phyloP scores from a whole-genome alignment of 2,329 filamentous ascomycete species.

The Aspergillus awamori region DNA sequence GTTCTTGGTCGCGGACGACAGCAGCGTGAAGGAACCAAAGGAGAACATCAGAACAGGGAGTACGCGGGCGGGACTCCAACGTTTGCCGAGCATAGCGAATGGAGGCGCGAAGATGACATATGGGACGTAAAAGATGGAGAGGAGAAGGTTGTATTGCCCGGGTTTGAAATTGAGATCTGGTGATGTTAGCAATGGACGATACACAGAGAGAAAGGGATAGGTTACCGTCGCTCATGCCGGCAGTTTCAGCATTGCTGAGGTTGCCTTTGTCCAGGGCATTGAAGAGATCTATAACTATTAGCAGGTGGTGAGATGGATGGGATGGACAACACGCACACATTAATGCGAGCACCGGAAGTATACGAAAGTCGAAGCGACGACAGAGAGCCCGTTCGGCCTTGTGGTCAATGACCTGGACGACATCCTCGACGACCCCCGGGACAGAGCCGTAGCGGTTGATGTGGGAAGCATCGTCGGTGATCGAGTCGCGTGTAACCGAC shows the following conservation, averaged over 20 bases:
- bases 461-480: constrained; percentile 18
- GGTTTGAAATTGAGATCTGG: constrained; percentile 58
- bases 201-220: not conserved
- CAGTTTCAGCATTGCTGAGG: constrained; percentile 61
- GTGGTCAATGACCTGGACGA: constrained; percentile 44
- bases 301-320: not conserved
- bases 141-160: constrained; percentile 69
- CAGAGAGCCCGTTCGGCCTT: constrained; percentile 54
- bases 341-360: constrained; percentile 61
- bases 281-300: constrained; percentile 53
- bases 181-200: not conserved
- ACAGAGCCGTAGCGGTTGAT: constrained; percentile 13
- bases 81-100: constrained; percentile 68
- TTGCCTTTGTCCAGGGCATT: constrained; percentile 57
- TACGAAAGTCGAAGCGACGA: constrained; percentile 54
- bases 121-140: constrained; percentile 74
- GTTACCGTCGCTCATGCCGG: constrained; percentile 48
- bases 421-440: constrained; percentile 28
- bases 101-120: constrained; percentile 72
- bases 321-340: constrained; percentile 51
- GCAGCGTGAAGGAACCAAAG: constrained; percentile 67
- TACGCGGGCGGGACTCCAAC: constrained; percentile 64
- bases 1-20: constrained; percentile 59
- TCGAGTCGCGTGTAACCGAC: constrained; percentile 2
- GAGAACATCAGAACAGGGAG: constrained; percentile 69